Conservation (phyloP, 2,329 filamentous ascomycete species). For the Apiospora koreana region DNA sequence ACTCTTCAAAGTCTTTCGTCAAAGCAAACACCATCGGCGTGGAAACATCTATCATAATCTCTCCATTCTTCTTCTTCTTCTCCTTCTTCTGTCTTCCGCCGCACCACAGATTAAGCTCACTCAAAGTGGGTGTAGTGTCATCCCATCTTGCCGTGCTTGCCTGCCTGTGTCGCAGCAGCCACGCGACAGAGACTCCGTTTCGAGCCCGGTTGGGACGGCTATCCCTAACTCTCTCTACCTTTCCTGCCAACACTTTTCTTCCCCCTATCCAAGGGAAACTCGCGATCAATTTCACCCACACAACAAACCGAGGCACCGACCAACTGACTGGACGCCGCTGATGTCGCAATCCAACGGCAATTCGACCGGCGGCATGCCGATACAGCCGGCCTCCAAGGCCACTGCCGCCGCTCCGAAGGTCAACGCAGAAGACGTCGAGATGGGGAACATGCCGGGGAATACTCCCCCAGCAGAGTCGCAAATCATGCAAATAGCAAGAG, state of each 20-base stretch:
- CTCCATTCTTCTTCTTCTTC: neutral
- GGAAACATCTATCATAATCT: neutral
- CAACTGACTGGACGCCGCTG: neutral
- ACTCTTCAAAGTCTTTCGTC: no score
- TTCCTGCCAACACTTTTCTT: neutral
- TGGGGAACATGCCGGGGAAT: slow-evolving; percentile 49
- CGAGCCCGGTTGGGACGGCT: neutral
- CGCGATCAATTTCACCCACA: neutral
- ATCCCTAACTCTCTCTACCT: neutral
- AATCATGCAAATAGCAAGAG: slow-evolving; percentile 90
- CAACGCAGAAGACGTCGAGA: slow-evolving; percentile 56
- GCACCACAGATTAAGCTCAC: neutral
- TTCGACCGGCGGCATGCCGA: slow-evolving; percentile 42
- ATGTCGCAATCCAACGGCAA: slow-evolving; percentile 42
- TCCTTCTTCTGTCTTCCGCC: neutral
- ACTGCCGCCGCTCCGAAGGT: slow-evolving; percentile 55
- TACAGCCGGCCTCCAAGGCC: slow-evolving; percentile 57
- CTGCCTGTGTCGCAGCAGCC: neutral
- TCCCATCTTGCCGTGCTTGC: neutral
- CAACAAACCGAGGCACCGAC: neutral
- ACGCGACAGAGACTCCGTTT: neutral
- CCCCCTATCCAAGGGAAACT: neutral
- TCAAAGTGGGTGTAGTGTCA: neutral
- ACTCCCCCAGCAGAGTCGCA: slow-evolving; percentile 62
- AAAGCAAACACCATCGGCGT: neutral